These are phyloP conservation scores for Helotiales sp. DNA, from an alignment of 2,329 filamentous ascomycete genomes.

Conservation along the genomic window DNA sequence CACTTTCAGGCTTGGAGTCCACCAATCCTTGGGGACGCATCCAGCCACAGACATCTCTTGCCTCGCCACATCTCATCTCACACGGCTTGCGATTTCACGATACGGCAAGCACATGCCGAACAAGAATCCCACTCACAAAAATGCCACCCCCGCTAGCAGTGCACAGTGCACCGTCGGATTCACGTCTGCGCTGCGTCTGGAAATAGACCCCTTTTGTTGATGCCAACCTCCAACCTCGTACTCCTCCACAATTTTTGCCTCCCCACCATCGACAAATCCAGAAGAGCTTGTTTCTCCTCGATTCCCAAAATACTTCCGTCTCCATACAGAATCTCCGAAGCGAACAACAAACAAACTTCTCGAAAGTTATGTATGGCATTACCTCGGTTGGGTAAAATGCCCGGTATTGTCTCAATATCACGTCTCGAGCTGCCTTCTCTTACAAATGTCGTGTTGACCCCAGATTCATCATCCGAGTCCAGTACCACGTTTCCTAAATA, in stretches of 20 bases:
- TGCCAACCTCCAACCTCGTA: neutral
- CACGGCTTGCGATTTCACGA: neutral
- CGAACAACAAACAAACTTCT: neutral
- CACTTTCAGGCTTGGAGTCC: slow-evolving; percentile 2
- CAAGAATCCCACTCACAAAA: neutral
- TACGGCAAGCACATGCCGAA: slow-evolving; percentile 1
- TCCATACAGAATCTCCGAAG: neutral
- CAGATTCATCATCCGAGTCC: slow-evolving; percentile 12
- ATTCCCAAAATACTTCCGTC: slow-evolving; percentile 4
- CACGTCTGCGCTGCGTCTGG: slow-evolving; percentile 5
- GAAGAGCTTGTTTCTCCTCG: slow-evolving; percentile 1
- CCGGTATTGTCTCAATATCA: slow-evolving; percentile 27
- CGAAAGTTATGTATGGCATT: slow-evolving; percentile 19
- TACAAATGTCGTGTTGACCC: slow-evolving; percentile 19
- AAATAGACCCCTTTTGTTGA: slow-evolving; percentile 19
- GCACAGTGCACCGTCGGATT: slow-evolving; percentile 12
- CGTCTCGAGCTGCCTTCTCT: slow-evolving; percentile 25
- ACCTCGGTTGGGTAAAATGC: slow-evolving; percentile 20
- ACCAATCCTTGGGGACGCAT: neutral
- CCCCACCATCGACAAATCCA: slow-evolving; percentile 8
- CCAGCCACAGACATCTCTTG: neutral
- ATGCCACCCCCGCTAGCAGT: neutral
- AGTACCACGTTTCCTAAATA: neutral
- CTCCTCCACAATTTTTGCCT: slow-evolving; percentile 16
- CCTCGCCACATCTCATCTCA: slow-evolving; percentile 14